Base-by-base conservation (phyloP, 2,329 filamentous ascomycete genomes). In the Fusarium sp. region DNA sequence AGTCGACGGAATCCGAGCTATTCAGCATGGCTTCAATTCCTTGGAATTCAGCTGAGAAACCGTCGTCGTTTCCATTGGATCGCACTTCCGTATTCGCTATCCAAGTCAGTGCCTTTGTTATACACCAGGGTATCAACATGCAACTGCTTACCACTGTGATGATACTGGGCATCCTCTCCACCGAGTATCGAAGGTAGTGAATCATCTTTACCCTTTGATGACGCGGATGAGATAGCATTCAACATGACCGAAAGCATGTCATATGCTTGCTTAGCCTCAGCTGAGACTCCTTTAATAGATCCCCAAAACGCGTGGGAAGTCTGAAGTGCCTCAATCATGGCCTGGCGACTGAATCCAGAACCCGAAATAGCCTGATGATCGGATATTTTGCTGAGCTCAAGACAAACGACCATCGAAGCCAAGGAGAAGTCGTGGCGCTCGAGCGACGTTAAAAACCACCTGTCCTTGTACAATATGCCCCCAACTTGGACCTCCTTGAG, bases 361-460 rank as follows among this genome's bases (percentile, higher is more conserved):
- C 1, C 32, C 31, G 1, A 27, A 37, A 1, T 29, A 29, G 51
- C 50, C 4, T 38, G 51, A 11, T 57, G 29, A 4, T 62, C 17
- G 0, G 47, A 3, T 9, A 32, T 36, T 9, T 32, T 44, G 6
- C 57, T 63, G 6, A 67, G 45, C 9, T 67, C 65, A 0, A 67
- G 38, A 4, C 64, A 67, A 2, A 66, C 15, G 4, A 67, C 56
- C 61, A 67, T 67, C 0, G 65, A 63, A 1, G 65, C 65, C 0
- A 67, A 23, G 0, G 63, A 49, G 17, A 67, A 67, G 46, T 67
- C 65, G 9, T 67, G 53, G 2, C 46, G 43, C 1, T 63, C 61
- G 0, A 67, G 50, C 0, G 65, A 67, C 1, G 59, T 57, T 0
- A 67, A 35, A 6, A 67, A 67, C 65, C 65, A 67, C 1, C 48